phyloP scores from a whole-genome alignment of 208 protist species.

The Crithidia expoeki region DNA sequence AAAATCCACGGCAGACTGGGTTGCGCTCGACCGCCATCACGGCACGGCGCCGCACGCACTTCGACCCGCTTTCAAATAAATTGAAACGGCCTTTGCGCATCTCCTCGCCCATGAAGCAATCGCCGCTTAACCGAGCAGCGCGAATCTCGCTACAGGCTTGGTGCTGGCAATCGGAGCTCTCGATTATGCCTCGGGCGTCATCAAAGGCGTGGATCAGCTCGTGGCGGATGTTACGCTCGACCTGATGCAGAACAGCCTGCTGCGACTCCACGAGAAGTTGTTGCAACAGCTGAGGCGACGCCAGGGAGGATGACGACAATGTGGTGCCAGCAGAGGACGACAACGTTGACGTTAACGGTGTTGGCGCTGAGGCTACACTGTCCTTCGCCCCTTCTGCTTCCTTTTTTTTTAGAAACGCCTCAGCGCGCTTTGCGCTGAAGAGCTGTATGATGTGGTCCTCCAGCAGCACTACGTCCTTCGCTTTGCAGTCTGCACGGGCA shows the following conservation, averaged over 20 bases:
- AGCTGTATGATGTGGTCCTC: slow-evolving; percentile 53
- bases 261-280: slow-evolving; percentile 29
- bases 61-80: slow-evolving; percentile 62
- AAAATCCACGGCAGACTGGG: slow-evolving; percentile 84
- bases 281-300: slow-evolving; percentile 4
- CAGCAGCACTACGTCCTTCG: slow-evolving; percentile 79
- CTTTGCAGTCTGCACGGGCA: slow-evolving; percentile 53
- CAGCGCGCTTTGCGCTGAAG: slow-evolving; percentile 24
- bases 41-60: slow-evolving; percentile 91
- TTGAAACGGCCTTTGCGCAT: slow-evolving; percentile 70
- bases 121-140: slow-evolving; percentile 93
- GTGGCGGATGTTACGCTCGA: slow-evolving; percentile 89
- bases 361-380: not conserved
- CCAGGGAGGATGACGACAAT: not conserved
- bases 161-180: slow-evolving; percentile 88
- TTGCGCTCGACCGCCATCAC: slow-evolving; percentile 86
- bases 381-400: slow-evolving; percentile 12
- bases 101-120: slow-evolving; percentile 87
- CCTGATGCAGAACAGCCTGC: slow-evolving; percentile 39
- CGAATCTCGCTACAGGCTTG: slow-evolving; percentile 96
- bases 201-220: slow-evolving; percentile 96
- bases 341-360: not conserved
- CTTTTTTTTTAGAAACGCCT: slow-evolving; percentile 27
- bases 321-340: not conserved
- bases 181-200: slow-evolving; percentile 88